phyloP scores from a whole-genome alignment of 345 rosid genomes.

The Leavenworthia alabamica region DNA sequence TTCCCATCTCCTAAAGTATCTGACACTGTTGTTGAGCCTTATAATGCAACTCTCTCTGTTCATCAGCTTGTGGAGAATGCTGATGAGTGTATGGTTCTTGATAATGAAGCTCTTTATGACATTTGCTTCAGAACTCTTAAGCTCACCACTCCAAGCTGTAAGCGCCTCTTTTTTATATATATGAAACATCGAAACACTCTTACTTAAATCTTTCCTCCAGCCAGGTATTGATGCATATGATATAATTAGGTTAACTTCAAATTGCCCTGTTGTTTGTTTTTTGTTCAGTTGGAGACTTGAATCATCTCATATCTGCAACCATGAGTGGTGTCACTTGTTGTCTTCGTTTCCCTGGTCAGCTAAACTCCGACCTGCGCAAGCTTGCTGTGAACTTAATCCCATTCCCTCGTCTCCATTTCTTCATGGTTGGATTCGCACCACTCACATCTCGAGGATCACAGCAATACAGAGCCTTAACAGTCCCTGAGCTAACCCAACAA shows the following conservation, averaged over 20 bases:
- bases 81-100: conserved; percentile 69
- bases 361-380: conserved; percentile 68
- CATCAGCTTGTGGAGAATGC: conserved; percentile 76
- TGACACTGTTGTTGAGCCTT: conserved; percentile 70
- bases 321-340: conserved; percentile 81
- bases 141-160: conserved; percentile 79
- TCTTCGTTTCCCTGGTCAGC: conserved; percentile 70
- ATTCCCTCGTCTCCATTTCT: conserved; percentile 71
- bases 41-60: conserved; percentile 69
- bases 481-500: conserved; percentile 73
- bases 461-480: conserved; percentile 64
- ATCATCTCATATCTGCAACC: conserved; percentile 70
- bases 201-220: background rate
- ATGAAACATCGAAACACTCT: background rate
- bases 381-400: conserved; percentile 69
- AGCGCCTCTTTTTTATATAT: conserved; percentile 21
- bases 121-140: conserved; percentile 70
- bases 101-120: conserved; percentile 67
- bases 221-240: background rate
- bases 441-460: conserved; percentile 74
- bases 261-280: background rate
- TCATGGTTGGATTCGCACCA: conserved; percentile 72
- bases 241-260: background rate
- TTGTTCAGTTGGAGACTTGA: conserved; percentile 57
- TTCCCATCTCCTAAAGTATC: conserved; percentile 70